Percentiles rank a stretch among this genome's conserved stretches.
Evolutionary conservation across 2,329 filamentous ascomycete species (phyloP).

Genomic region (Xenoacremonium recifei): DNA sequence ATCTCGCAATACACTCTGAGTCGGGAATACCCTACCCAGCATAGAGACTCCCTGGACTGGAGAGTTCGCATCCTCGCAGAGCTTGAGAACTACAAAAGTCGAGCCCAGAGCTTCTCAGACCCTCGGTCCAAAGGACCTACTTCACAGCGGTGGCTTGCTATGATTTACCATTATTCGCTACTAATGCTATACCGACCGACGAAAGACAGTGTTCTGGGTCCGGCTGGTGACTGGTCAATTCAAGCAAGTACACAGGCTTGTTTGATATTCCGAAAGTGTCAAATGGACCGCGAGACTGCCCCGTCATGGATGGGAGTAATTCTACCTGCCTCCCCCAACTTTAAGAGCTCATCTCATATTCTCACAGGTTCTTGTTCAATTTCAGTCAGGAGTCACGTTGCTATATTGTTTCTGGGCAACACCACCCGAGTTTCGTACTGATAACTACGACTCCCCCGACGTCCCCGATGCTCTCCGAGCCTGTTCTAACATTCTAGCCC

Average conservation of each 20-base stretch:
- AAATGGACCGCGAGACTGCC: conserved; percentile 25
- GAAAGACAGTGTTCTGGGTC: conserved; percentile 15
- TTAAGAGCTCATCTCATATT: background rate
- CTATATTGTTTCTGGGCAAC: conserved; percentile 36
- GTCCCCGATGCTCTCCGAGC: conserved; percentile 34
- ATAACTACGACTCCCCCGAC: conserved; percentile 26
- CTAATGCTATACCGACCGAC: conserved; percentile 27
- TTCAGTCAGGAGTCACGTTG: conserved; percentile 34
- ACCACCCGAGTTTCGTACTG: conserved; percentile 26
- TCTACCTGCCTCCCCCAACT: background rate
- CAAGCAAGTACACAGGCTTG: conserved; percentile 27
- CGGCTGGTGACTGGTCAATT: conserved; percentile 26
- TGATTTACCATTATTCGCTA: conserved; percentile 30
- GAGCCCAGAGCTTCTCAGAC: conserved; percentile 20
- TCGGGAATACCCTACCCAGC: conserved; percentile 19
- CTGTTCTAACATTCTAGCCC: conserved; percentile 34
- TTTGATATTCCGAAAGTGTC: conserved; percentile 28
- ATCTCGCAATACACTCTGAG: conserved; percentile 24
- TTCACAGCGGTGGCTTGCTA: conserved; percentile 25
- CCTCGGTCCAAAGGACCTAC: conserved; percentile 18
- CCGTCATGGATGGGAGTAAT: conserved; percentile 25
- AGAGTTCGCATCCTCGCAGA: conserved; percentile 22
- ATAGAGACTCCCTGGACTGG: conserved; percentile 19
- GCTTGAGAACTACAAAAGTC: conserved; percentile 22
- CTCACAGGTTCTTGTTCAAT: conserved; percentile 24